Evolutionary conservation across 2,329 filamentous ascomycete species (phyloP).

Genomic region (Xylaria polymorpha): DNA sequence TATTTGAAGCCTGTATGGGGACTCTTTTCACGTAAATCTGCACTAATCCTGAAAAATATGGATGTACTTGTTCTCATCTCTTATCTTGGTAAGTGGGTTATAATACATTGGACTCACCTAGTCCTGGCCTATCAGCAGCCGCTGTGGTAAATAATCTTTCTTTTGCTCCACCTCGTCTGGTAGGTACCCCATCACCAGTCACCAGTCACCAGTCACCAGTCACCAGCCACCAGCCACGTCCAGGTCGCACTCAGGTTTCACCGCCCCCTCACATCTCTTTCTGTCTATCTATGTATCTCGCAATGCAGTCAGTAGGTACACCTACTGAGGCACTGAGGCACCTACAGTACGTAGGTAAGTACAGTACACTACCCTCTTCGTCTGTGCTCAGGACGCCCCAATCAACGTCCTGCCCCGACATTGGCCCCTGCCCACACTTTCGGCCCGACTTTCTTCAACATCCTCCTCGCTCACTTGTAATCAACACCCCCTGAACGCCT

Average conservation of each 20-base stretch:
- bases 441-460: conserved; percentile 22
- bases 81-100: conserved; percentile 13
- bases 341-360: too few species aligned
- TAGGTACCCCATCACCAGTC: background rate
- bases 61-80: conserved; percentile 17
- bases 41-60: conserved; percentile 8
- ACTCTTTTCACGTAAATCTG: conserved; percentile 20
- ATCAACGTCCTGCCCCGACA: conserved; percentile 13
- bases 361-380: background rate
- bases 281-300: background rate
- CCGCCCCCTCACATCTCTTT: background rate
- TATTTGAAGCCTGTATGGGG: conserved; percentile 18
- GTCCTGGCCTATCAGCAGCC: conserved; percentile 15
- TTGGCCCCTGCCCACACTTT: conserved; percentile 7
- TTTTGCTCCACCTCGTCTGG: background rate
- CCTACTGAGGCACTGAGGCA: too few species aligned
- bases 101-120: background rate
- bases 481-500: background rate
- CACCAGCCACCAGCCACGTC: conserved; percentile 16
- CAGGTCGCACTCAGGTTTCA: background rate
- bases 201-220: conserved; percentile 12
- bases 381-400: conserved; percentile 14
- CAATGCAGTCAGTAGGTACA: too few species aligned
- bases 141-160: conserved; percentile 1
- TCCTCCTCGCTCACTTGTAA: conserved; percentile 3